Base-by-base conservation (phyloP, 2,329 filamentous ascomycete species). In the Ambrosiella cleistominuta region DNA sequence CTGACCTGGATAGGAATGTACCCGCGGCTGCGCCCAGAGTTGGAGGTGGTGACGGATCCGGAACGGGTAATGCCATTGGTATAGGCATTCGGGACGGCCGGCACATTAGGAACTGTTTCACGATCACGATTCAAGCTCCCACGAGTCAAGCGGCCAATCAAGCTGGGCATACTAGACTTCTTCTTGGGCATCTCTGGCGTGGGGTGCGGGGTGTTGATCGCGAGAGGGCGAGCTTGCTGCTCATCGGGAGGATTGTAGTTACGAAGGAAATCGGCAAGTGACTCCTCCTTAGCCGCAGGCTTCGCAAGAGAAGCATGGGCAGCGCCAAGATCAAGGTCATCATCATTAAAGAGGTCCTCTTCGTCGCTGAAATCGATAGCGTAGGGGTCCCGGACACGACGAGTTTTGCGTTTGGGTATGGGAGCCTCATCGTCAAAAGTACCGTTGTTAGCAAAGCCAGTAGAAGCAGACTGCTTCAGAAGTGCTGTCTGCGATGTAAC, bases 351-450 rank as follows among this genome's bases (percentile, higher is more conserved):
- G 1, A 54, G 9, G 27, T 54, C 52, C 3, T 82, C 82, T 57
- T 85, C 80, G 58, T 88, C 84, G 64, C 83, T 86, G 37, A 82
- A 74, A 66, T 96, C 90, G 62, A 97, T 88, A n/a, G 89, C 88
- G 63, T 97, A 97, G 0, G 91, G 93, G 65, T 98, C 93, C 59
- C 80, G 86, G 56, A 89, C 81, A 36, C 88, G 82, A 51, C 84
- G 80, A 50, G 84, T 86, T 66, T 86, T 95, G 57, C 86, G 80
- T 64, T 80, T 78, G 4, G 87, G 84, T 66, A 82, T 76, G 65
- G 75, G 74, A 54, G 78, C 72, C 1, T 75, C 74, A 1, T 75
- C 74, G 1, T 78, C 74, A 36, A 74, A 74, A 61, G 75, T 72
- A 55, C 68, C 72, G 53, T 65, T 67, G 47, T 68, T 65, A 52